phyloP scores from a whole-genome alignment of 2,329 filamentous ascomycete species.

The Aspergillus novofumigatus region DNA sequence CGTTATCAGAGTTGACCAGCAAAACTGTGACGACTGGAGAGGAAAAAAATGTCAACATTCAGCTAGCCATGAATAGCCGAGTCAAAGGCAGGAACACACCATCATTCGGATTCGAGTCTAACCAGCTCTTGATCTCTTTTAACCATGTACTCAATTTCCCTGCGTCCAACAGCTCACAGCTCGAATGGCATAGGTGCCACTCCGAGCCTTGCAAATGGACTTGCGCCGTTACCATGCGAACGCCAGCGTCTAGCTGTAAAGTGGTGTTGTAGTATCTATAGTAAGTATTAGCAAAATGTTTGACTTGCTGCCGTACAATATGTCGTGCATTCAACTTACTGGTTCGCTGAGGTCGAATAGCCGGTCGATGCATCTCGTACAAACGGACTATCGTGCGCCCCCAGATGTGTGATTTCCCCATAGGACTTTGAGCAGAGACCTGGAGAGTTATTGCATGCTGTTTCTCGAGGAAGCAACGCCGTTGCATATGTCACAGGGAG shows the following conservation, averaged over 20 bases:
- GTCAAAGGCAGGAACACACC: slow-evolving; percentile 19
- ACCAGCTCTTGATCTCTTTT: slow-evolving; percentile 60
- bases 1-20: slow-evolving; percentile 65
- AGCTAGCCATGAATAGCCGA: neutral
- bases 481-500: slow-evolving; percentile 26
- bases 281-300: slow-evolving; percentile 5
- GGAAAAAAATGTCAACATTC: slow-evolving; percentile 2
- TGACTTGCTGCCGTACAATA: neutral
- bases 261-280: slow-evolving; percentile 60
- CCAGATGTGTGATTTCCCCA: slow-evolving; percentile 72
- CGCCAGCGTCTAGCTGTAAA: slow-evolving; percentile 64
- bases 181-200: slow-evolving; percentile 67
- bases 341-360: slow-evolving; percentile 65
- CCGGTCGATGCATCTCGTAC: slow-evolving; percentile 59
- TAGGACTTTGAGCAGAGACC: slow-evolving; percentile 67
- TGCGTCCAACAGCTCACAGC: slow-evolving; percentile 64
- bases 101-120: slow-evolving; percentile 66
- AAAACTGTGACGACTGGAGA: slow-evolving; percentile 63
- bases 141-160: slow-evolving; percentile 65
- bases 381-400: slow-evolving; percentile 71
- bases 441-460: slow-evolving; percentile 77
- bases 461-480: slow-evolving; percentile 28
- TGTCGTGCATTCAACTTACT: slow-evolving; percentile 45
- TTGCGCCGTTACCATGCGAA: slow-evolving; percentile 68
- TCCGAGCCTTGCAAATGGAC: slow-evolving; percentile 59